These are phyloP conservation scores for Eimeria praecox DNA, from an alignment of 169 alveolate genomes.

Conservation along the genomic window DNA sequence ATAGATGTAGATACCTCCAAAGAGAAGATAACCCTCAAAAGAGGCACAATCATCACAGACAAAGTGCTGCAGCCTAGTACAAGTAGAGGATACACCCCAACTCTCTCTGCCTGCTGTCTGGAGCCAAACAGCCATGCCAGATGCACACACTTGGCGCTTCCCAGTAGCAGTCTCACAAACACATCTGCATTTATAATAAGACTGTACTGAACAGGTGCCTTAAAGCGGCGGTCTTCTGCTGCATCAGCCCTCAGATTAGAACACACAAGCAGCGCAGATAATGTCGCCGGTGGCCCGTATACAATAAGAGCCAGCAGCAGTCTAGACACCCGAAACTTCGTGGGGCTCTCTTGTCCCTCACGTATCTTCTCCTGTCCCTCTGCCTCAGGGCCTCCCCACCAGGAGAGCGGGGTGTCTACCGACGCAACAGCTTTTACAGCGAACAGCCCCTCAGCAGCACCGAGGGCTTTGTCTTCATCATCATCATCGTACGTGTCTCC, in stretches of 20 bases:
- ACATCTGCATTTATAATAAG: conserved; percentile 16
- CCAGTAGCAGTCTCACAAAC: conserved; percentile 5
- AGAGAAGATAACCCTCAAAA: background rate
- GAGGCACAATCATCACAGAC: conserved; percentile 8
- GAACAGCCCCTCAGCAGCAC: background rate
- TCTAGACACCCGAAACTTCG: background rate
- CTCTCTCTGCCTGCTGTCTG: conserved; percentile 55
- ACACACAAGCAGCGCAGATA: conserved; percentile 17
- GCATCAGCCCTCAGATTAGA: background rate
- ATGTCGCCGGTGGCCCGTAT: conserved; percentile 37
- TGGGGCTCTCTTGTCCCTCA: background rate
- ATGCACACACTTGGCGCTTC: conserved; percentile 15
- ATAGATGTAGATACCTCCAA: background rate
- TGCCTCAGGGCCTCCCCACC: conserved; percentile 65
- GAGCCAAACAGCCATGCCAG: conserved; percentile 47
- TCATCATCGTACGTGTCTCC: conserved; percentile 8
- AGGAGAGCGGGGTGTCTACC: conserved; percentile 9
- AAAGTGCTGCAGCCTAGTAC: background rate
- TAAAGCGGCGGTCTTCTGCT: background rate
- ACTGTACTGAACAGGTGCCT: conserved; percentile 6
- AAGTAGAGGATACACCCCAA: background rate
- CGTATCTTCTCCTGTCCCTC: background rate
- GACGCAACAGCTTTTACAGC: background rate
- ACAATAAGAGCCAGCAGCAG: background rate
- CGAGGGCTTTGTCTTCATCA: background rate